Base-by-base conservation (phyloP, 2,329 filamentous ascomycete genomes). In the Hypoxylon sp. region DNA sequence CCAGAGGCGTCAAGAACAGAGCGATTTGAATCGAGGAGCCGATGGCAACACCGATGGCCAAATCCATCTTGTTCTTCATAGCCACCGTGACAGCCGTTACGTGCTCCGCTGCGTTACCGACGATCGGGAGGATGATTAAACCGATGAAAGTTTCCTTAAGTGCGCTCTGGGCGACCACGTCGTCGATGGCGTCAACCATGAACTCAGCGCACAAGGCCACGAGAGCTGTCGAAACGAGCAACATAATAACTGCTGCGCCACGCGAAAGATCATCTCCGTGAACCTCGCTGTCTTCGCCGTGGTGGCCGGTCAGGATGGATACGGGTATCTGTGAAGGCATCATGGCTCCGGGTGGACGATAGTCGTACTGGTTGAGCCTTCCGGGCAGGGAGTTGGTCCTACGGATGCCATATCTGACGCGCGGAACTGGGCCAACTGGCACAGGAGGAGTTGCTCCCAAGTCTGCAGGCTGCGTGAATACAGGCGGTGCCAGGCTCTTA, bases 341-440 rank as follows among this genome's bases (percentile, higher is more conserved):
- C 79, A 86, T 80, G 30, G 81, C 80, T 5, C 85, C 84, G 0
- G 85, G 83, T 0, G 84, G 74, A 3, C 85, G 83, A 32, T 81
- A 70, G 25, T 76, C 72, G 32, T 77, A 70, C 21, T 81, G 79
- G 65, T 86, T 87, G 7, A 93, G 83, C 16, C 90, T 86, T 71
- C 91, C 90, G 0, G 91, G 91, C 2, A 94, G 83, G 0, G 91
- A 94, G 75, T 87, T 92, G 19, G 91, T 92, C 58, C 91, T 86
- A 60, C 90, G 89, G 56, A 93, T 88, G n/a, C 87, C 87, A 70
- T 87, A 87, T 43, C 85, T 83, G 62, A 89, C 84, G 29, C 85
- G 83, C 5, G 87, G 86, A 45, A 88, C 81, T 9, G 83, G 81
- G 2, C 85, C 82, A 7, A 78, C 67, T 2, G 81, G 73, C 3